Evolutionary conservation across 805 yeast genomes (phyloP).

Genomic region (Helenozyma rhizophorensis): DNA sequence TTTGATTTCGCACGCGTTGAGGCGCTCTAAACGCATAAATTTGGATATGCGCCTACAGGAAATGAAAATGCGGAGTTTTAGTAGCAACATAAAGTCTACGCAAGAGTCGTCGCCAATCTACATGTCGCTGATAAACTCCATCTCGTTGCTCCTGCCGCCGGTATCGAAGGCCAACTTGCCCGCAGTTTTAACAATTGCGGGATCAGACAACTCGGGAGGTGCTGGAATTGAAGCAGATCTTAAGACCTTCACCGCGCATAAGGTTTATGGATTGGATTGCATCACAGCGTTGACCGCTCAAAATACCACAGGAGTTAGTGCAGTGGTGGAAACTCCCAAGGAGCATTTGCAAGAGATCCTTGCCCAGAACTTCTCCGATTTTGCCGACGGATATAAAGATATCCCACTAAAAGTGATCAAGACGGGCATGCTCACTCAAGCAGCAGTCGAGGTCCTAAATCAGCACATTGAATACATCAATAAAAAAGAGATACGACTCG

Average conservation of each 20-base stretch:
- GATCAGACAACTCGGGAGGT: slow-evolving; percentile 85
- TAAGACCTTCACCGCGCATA: slow-evolving; percentile 71
- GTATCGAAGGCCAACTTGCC: slow-evolving; percentile 4
- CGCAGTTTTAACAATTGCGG: slow-evolving; percentile 46
- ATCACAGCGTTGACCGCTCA: slow-evolving; percentile 80
- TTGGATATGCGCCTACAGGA: not conserved
- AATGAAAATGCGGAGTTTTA: not conserved
- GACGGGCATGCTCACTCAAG: slow-evolving; percentile 69
- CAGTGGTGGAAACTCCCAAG: slow-evolving; percentile 38
- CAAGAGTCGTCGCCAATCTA: too few species aligned
- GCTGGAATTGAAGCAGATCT: slow-evolving; percentile 91
- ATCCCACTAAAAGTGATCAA: slow-evolving; percentile 55
- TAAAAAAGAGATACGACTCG: slow-evolving; percentile 30
- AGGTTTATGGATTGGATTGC: slow-evolving; percentile 73
- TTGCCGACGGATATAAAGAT: slow-evolving; percentile 30
- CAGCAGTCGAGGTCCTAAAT: slow-evolving; percentile 46
- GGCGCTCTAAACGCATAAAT: too few species aligned
- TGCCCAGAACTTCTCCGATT: slow-evolving; percentile 54
- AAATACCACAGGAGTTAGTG: slow-evolving; percentile 52
- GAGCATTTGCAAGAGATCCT: slow-evolving; percentile 46
- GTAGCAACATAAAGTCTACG: too few species aligned
- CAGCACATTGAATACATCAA: slow-evolving; percentile 30
- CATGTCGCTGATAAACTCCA: too few species aligned
- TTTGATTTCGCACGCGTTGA: too few species aligned
- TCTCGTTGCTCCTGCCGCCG: not conserved